Conservation (phyloP, 768 basidiomycete genomes). For the Hygrocybe coccinea region DNA sequence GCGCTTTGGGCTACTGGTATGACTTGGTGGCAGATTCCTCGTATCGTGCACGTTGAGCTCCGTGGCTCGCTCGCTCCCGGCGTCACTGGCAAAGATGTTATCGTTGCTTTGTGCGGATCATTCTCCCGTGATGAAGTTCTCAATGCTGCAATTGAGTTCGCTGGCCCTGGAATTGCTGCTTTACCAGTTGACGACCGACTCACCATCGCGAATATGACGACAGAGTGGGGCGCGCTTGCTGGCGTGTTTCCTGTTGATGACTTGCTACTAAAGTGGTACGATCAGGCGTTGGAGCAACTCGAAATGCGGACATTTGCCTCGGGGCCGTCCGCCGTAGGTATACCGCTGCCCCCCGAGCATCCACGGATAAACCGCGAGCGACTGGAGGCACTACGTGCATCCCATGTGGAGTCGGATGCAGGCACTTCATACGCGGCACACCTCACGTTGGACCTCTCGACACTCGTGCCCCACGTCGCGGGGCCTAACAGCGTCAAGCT, state of each 20-base stretch:
- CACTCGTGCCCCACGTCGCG: slow-evolving; percentile 91
- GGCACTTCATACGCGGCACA: slow-evolving; percentile 81
- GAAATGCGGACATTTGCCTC: slow-evolving; percentile 74
- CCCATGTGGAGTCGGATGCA: slow-evolving; percentile 57
- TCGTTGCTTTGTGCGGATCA: slow-evolving; percentile 90
- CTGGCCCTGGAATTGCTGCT: slow-evolving; percentile 76
- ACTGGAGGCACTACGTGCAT: slow-evolving; percentile 56
- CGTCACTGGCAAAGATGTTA: slow-evolving; percentile 97
- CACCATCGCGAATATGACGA: slow-evolving; percentile 99
- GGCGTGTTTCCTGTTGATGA: slow-evolving; percentile 93
- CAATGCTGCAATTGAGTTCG: slow-evolving; percentile 95
- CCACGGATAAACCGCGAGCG: slow-evolving; percentile 78
- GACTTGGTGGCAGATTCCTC: slow-evolving; percentile 99
- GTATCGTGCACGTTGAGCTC: slow-evolving; percentile 93
- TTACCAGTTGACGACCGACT: slow-evolving; percentile 87
- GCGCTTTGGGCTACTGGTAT: slow-evolving; percentile 97
- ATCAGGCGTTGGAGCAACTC: slow-evolving; percentile 60
- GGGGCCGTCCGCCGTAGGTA: slow-evolving; percentile 39
- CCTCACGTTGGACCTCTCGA: slow-evolving; percentile 86
- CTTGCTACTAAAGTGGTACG: slow-evolving; percentile 82
- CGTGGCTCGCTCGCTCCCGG: slow-evolving; percentile 77
- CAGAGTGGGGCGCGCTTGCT: slow-evolving; percentile 97
- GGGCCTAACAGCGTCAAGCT: slow-evolving; percentile 98
- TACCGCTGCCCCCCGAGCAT: slow-evolving; percentile 72
- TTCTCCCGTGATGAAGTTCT: slow-evolving; percentile 97